Evolutionary conservation across 2,329 filamentous ascomycete species (phyloP).

Genomic region (Neodidymelliopsis sp.): DNA sequence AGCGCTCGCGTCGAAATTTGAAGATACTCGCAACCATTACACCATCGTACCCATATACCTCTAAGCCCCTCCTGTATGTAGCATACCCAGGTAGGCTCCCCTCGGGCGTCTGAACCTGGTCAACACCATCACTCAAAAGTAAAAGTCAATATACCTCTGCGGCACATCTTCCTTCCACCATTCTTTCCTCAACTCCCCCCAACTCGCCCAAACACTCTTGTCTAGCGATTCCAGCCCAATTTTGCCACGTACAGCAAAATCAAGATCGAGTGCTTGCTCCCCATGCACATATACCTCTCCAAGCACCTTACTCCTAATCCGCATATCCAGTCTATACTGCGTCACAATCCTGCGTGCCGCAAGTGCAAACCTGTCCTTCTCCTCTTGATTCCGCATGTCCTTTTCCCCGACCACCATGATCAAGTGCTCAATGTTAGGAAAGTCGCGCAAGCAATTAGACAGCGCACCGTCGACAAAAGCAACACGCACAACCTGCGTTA

Average conservation of each 20-base stretch:
- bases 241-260: constrained; percentile 2
- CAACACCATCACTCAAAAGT: no score
- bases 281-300: constrained; percentile 14
- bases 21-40: no score
- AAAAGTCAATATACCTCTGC: constrained; percentile 18
- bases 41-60: no score
- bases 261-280: constrained; percentile 4
- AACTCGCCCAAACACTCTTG: constrained; percentile 1
- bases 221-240: neutral
- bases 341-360: constrained; percentile 28
- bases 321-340: constrained; percentile 26
- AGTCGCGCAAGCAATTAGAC: constrained; percentile 27
- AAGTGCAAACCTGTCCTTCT: constrained; percentile 25
- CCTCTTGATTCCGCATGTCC: constrained; percentile 4
- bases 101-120: no score
- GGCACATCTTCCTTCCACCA: constrained; percentile 18
- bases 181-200: constrained; percentile 1
- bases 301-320: constrained; percentile 9
- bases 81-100: no score
- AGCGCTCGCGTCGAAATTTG: no score
- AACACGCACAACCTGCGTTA: constrained; percentile 24
- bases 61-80: no score
- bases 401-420: constrained; percentile 25
- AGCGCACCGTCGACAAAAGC: constrained; percentile 27
- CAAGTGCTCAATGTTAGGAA: constrained; percentile 26